Evolutionary conservation across 805 yeast genomes (phyloP).

Genomic region (Sugiyamaella americana): DNA sequence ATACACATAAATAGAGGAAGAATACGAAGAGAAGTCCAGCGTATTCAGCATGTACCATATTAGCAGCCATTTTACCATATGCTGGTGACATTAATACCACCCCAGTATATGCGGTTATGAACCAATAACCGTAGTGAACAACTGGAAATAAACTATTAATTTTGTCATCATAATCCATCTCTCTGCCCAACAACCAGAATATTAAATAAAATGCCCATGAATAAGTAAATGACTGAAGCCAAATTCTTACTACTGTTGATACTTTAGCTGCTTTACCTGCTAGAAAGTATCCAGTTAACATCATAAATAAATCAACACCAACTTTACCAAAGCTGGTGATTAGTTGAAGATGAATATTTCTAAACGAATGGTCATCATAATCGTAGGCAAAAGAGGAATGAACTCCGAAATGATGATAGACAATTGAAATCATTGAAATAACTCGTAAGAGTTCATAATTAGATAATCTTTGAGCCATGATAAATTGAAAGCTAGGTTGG

Average conservation of each 20-base stretch:
- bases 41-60: slow-evolving; percentile 1
- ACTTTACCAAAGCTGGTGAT: neutral
- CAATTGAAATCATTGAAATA: slow-evolving; percentile 4
- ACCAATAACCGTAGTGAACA: slow-evolving; percentile 1
- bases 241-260: neutral
- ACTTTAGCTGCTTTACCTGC: neutral
- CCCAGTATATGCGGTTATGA: neutral
- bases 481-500: no score
- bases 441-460: slow-evolving; percentile 8
- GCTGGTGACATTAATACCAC: slow-evolving; percentile 3
- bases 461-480: slow-evolving; percentile 4
- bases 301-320: slow-evolving; percentile 1
- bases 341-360: neutral
- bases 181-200: neutral
- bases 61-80: neutral
- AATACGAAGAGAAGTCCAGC: slow-evolving; percentile 1
- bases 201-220: neutral
- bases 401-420: slow-evolving; percentile 2
- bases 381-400: slow-evolving; percentile 1
- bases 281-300: slow-evolving; percentile 1
- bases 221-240: neutral
- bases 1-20: neutral
- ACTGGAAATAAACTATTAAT: slow-evolving; percentile 1
- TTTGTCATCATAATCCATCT: neutral
- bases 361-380: neutral